Evolutionary conservation across 2,329 filamentous ascomycete species (phyloP).

Genomic region (Phyllosticta citribraziliensis): DNA sequence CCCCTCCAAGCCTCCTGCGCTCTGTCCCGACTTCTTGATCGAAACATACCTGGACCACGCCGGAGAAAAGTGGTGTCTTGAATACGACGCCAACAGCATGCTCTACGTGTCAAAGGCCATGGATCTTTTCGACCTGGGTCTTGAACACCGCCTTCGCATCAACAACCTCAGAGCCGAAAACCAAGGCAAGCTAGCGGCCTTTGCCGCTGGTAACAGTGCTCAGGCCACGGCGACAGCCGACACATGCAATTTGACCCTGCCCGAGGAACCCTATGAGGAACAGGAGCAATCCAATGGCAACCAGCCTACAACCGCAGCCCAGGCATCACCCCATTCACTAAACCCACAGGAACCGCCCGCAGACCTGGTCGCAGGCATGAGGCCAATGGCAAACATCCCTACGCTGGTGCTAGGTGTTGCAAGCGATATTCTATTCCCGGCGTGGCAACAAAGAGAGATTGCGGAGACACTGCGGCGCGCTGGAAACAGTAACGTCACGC

Average conservation of each 20-base stretch:
- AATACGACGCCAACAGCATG: constrained; percentile 91
- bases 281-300: constrained; percentile 44
- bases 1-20: constrained; percentile 70
- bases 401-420: constrained; percentile 87
- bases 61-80: constrained; percentile 94
- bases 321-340: background rate
- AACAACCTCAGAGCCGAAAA: constrained; percentile 53
- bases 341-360: constrained; percentile 52
- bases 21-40: constrained; percentile 96
- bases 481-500: constrained; percentile 73
- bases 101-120: constrained; percentile 97
- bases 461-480: constrained; percentile 68
- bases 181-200: constrained; percentile 45
- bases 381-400: constrained; percentile 62
- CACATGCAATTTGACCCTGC: constrained; percentile 71
- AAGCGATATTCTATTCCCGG: constrained; percentile 92
- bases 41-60: constrained; percentile 98
- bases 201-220: constrained; percentile 21
- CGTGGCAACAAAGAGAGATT: constrained; percentile 95
- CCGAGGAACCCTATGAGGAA: constrained; percentile 77
- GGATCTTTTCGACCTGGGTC: constrained; percentile 91
- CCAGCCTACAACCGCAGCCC: background rate
- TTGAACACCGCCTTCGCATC: constrained; percentile 56
- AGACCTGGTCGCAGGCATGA: constrained; percentile 70
- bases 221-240: constrained; percentile 25